phyloP scores from a whole-genome alignment of 75 land plant genomes.

The Sequoia sempervirens region DNA sequence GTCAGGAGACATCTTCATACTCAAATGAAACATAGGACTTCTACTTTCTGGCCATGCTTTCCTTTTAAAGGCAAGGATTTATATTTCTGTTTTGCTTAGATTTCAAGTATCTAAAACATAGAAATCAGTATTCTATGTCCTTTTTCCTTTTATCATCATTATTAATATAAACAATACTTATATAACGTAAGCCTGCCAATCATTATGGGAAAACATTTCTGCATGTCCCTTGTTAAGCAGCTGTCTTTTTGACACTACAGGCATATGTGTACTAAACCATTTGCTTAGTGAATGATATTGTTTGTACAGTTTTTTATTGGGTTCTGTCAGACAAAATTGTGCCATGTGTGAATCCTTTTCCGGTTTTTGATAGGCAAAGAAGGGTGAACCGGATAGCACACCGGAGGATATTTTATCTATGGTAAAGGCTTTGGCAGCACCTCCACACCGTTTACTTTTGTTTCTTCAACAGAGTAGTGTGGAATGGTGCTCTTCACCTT shows the following conservation, averaged over 20 bases:
- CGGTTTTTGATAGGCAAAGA: slow-evolving; percentile 58
- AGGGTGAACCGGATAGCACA: slow-evolving; percentile 95
- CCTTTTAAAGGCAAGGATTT: not conserved
- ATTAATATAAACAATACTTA: not conserved
- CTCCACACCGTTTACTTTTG: slow-evolving; percentile 78
- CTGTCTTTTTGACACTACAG: not conserved
- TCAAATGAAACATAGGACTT: not conserved
- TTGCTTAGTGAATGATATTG: not conserved
- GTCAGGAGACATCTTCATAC: not conserved
- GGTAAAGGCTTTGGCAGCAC: slow-evolving; percentile 85
- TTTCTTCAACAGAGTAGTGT: slow-evolving; percentile 99
- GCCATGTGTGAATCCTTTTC: not conserved
- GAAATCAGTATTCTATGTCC: not conserved
- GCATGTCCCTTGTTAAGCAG: not conserved
- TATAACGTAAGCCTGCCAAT: not conserved
- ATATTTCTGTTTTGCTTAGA: not conserved
- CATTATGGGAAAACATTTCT: not conserved
- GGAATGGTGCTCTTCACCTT: slow-evolving; percentile 97
- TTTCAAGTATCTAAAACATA: not conserved
- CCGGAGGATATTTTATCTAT: slow-evolving; percentile 87
- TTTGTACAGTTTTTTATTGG: not conserved
- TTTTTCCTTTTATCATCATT: not conserved
- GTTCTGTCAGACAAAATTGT: not conserved
- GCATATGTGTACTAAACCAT: not conserved
- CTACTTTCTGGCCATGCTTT: not conserved